Base-by-base conservation (phyloP, 129 eudicot genomes). In the Deinandra increscens region DNA sequence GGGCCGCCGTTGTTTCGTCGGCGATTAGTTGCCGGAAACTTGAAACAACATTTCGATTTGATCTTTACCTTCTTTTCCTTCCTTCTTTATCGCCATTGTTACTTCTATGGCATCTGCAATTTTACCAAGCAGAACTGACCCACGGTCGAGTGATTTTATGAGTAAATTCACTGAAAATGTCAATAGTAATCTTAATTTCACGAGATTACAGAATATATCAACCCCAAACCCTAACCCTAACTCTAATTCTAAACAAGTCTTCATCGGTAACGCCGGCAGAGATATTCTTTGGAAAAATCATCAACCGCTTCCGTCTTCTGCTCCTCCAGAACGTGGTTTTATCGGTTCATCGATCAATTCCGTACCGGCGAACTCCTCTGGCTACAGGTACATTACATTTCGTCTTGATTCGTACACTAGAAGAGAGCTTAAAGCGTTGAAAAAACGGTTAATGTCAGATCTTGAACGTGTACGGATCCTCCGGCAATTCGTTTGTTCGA, bases 71-170 rank as follows among this genome's bases (percentile, higher is more conserved):
- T 26, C 31, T 26, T 26, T 26, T 34, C 51, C 4, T 58, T 11
- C 9, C 9, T 4, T 9, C 15, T 36, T 7, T 48, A 54, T 34
- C 71, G 53, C 5, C 81, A 75, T 61, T 53, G 60, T 49, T 3
- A 17, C 5, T 10, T 31, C 15, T 23, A 85, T 85, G 90, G 84
- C 90, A 36, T 85, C 90, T 36, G 87, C 85, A 2, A 70, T 85
- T 31, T 39, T 85, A 23, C 31, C 78, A 7, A 66, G 76, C 58
- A 76, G 70, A 41, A 72, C 76, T 65, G 84, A 73, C 33, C 60
- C 29, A 12, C 75, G 73, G n/a, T 73, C 80, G 75, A 43, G 70
- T 18, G 72, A 49, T 26, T 74, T 69, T 17, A 58, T 69, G 26
- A 75, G 4, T 37, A 59, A 48, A 20, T 79, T 68, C 65, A 61